Conservation (phyloP, 805 yeast species). For the Schwanniomyces yamadae region DNA sequence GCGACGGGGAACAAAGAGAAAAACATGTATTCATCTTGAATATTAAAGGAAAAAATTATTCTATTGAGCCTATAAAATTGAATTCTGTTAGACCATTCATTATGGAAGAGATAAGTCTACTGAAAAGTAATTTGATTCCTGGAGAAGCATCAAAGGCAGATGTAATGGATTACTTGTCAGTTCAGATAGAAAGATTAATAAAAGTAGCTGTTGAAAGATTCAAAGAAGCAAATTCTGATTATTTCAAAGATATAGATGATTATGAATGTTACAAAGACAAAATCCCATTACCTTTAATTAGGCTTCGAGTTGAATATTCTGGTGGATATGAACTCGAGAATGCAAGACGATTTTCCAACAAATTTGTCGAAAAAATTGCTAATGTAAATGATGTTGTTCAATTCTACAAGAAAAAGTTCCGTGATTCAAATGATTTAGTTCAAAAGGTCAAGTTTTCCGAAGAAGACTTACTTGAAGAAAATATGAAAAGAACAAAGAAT, state of each 20-base stretch:
- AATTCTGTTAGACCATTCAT: slow-evolving; percentile 80
- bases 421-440: slow-evolving; percentile 18
- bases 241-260: slow-evolving; percentile 19
- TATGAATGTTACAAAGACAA: slow-evolving; percentile 9
- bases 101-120: slow-evolving; percentile 62
- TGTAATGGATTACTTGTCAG: slow-evolving; percentile 57
- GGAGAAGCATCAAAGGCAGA: slow-evolving; percentile 59
- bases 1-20: slow-evolving; percentile 76
- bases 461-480: slow-evolving; percentile 12
- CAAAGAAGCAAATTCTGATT: slow-evolving; percentile 31
- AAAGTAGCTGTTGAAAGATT: slow-evolving; percentile 54
- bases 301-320: slow-evolving; percentile 83
- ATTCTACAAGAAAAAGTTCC: slow-evolving; percentile 54
- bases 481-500: slow-evolving; percentile 13
- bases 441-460: slow-evolving; percentile 14
- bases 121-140: slow-evolving; percentile 54
- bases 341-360: slow-evolving; percentile 81
- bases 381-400: slow-evolving; percentile 84
- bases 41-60: slow-evolving; percentile 55
- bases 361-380: slow-evolving; percentile 89
- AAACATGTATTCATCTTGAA: slow-evolving; percentile 75
- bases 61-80: slow-evolving; percentile 60
- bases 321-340: slow-evolving; percentile 93
- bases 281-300: slow-evolving; percentile 75
- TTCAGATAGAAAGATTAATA: slow-evolving; percentile 68